phyloP scores from a whole-genome alignment of 108 stramenopile genomes.

The Seminavis robusta region DNA sequence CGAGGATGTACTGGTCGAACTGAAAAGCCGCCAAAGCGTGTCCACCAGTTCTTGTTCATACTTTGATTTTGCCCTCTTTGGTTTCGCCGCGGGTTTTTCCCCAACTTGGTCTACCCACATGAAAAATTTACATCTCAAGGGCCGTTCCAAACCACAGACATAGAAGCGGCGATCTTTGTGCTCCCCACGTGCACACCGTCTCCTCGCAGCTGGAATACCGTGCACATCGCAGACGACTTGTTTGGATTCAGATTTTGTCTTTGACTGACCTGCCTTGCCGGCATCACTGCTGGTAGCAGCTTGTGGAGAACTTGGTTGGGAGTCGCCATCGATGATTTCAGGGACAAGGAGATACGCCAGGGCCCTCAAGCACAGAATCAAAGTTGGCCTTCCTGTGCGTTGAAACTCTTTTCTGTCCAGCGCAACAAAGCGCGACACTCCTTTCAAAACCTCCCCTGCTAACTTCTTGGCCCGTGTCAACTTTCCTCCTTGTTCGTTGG shows the following conservation, averaged over 20 bases:
- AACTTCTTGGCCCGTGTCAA: slow-evolving; percentile 13
- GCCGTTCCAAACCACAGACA: slow-evolving; percentile 74
- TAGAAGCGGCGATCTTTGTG: slow-evolving; percentile 79
- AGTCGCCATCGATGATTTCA: slow-evolving; percentile 1
- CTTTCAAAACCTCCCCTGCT: slow-evolving; percentile 17
- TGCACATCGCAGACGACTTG: slow-evolving; percentile 63
- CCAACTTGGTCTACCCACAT: slow-evolving; percentile 43
- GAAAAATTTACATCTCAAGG: slow-evolving; percentile 61
- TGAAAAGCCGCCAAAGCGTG: slow-evolving; percentile 1
- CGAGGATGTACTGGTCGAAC: background rate
- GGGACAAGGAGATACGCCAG: slow-evolving; percentile 6
- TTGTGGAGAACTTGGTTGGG: background rate
- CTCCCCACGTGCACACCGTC: slow-evolving; percentile 58
- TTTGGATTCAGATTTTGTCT: slow-evolving; percentile 52
- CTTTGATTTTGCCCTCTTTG: background rate
- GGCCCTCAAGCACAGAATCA: slow-evolving; percentile 15
- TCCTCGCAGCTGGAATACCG: slow-evolving; percentile 67
- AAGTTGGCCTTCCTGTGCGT: background rate
- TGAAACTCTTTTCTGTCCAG: background rate
- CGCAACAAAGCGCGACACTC: slow-evolving; percentile 6
- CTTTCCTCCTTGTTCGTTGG: background rate
- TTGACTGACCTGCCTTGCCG: background rate
- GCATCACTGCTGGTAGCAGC: background rate
- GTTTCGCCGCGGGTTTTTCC: slow-evolving; percentile 5
- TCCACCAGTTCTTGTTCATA: background rate